phyloP scores from a whole-genome alignment of 2,329 filamentous ascomycete genomes.

The Diaporthe batatas region DNA sequence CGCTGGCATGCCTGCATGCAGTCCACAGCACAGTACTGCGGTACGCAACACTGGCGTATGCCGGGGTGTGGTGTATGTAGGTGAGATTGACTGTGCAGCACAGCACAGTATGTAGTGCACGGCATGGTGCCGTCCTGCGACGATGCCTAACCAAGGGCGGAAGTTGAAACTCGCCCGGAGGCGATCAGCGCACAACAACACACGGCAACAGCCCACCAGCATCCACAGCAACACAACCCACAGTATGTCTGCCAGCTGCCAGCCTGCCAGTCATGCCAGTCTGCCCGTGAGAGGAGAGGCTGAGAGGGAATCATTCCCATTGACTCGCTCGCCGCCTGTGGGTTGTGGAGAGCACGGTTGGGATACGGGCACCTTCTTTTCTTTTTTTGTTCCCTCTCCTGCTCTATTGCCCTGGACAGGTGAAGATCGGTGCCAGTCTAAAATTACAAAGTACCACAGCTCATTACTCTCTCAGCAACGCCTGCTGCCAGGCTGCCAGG shows the following conservation, averaged over 20 bases:
- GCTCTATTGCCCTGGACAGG: slow-evolving; percentile 15
- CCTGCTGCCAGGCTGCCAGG: too few species aligned
- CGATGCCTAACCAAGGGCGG: slow-evolving; percentile 29
- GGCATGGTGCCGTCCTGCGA: slow-evolving; percentile 14
- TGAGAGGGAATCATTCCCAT: slow-evolving; percentile 13
- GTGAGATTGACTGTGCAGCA: slow-evolving; percentile 1
- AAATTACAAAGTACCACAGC: slow-evolving; percentile 32
- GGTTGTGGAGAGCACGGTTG: slow-evolving; percentile 19
- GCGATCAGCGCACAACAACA: slow-evolving; percentile 37
- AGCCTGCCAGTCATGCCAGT: too few species aligned
- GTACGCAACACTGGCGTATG: neutral
- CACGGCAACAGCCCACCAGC: slow-evolving; percentile 15
- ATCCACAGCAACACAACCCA: slow-evolving; percentile 5
- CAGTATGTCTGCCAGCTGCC: slow-evolving; percentile 4
- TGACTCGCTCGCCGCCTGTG: slow-evolving; percentile 24
- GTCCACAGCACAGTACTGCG: neutral
- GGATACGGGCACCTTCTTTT: slow-evolving; percentile 15
- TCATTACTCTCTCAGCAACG: slow-evolving; percentile 16
- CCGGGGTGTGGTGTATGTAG: neutral
- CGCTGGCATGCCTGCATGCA: slow-evolving; percentile 13
- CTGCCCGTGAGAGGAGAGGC: neutral
- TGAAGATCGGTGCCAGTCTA: slow-evolving; percentile 31
- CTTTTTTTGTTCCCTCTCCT: slow-evolving; percentile 12
- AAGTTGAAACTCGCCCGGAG: slow-evolving; percentile 40
- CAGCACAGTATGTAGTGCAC: slow-evolving; percentile 1